Evolutionary conservation across 2,329 filamentous ascomycete species (phyloP), one percentile per base, ranked within the genome.

Genomic region (Hymenoscyphus repandus): DNA sequence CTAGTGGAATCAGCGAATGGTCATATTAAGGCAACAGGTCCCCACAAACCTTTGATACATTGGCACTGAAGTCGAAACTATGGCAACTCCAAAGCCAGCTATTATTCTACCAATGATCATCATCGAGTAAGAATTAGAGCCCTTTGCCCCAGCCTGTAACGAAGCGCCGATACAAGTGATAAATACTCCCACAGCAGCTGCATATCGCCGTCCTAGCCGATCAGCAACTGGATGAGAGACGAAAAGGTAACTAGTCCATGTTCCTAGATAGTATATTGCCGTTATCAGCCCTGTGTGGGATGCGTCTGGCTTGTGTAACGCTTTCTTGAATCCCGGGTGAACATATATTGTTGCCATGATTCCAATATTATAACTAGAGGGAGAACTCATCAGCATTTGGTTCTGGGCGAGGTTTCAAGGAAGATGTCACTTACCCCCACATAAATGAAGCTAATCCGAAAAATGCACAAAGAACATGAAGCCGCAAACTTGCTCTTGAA

Each of bases 201-300:
- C 76, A 54, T 72, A 69, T 50, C 77, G 71, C 9, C 79, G 71
- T 7, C 79, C 79, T 6, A 79, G 64, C 11, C 62, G 62, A 60
- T 82, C 79, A 32, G 74, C 75, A 2, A 72, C 65, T 2, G 72
- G 71, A 42, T 78, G 76, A 0, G 78, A 75, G 17, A 82, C 47
- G 55, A 80, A 74, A 2, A 81, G 57, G 60, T 81, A 81, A 57
- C 75, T 77, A 13, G 71, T 48, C 68, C 76, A 77, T 4, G 78
- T 80, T 40, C 79, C 79, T 13, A 78, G 61, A 57, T 82, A 82
- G 67, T 82, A 82, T 32, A 79, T 73, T 37, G 72, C 75, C 1
- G 78, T 80, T 58, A 82, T 74, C 36, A 77, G 63, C 6, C 78
- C 78, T 45, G 69, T 78, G 44, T 69, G 68, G 5, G 70, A 64